Percentiles rank a stretch among this genome's conserved stretches.
These are phyloP conservation scores for Colletotrichum gigasporum DNA, from an alignment of 2,329 filamentous ascomycete genomes.

Conservation along the genomic window DNA sequence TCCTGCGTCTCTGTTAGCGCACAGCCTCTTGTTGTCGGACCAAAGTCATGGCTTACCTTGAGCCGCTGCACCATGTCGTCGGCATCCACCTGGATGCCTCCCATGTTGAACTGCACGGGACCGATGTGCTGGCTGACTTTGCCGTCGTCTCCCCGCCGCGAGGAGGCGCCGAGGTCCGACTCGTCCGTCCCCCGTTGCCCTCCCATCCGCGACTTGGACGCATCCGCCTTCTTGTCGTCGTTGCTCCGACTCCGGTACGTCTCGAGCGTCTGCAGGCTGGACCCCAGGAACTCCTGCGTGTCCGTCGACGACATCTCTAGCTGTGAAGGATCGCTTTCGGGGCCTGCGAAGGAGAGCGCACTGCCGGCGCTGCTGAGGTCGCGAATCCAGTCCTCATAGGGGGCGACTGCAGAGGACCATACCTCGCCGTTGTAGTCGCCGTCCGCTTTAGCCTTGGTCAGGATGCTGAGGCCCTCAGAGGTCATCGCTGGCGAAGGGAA, in stretches of 20 bases:
- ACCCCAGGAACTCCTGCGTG: conserved; percentile 79
- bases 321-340: conserved; percentile 52
- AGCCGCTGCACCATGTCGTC: conserved; percentile 91
- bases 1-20: conserved; percentile 52
- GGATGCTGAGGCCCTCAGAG: conserved; percentile 34
- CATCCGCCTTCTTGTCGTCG: conserved; percentile 47
- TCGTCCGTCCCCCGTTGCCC: conserved; percentile 35
- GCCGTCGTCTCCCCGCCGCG: conserved; percentile 46
- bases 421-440: conserved; percentile 31
- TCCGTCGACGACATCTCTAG: conserved; percentile 76
- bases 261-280: conserved; percentile 82
- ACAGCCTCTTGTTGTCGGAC: fast-evolving
- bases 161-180: conserved; percentile 35
- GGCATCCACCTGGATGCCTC: conserved; percentile 94
- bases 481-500: conserved; percentile 45
- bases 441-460: conserved; percentile 35
- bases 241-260: conserved; percentile 62
- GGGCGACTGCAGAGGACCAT: conserved; percentile 70
- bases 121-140: conserved; percentile 83
- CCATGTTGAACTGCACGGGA: conserved; percentile 97
- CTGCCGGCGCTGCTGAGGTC: conserved; percentile 71
- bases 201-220: conserved; percentile 34
- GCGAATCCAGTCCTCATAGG: conserved; percentile 83
- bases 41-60: conserved; percentile 64
- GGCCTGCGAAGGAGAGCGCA: conserved; percentile 63